These are phyloP conservation scores for Musa troglodytarum DNA, from an alignment of 176 grass and related monocot species.

Conservation along the genomic window DNA sequence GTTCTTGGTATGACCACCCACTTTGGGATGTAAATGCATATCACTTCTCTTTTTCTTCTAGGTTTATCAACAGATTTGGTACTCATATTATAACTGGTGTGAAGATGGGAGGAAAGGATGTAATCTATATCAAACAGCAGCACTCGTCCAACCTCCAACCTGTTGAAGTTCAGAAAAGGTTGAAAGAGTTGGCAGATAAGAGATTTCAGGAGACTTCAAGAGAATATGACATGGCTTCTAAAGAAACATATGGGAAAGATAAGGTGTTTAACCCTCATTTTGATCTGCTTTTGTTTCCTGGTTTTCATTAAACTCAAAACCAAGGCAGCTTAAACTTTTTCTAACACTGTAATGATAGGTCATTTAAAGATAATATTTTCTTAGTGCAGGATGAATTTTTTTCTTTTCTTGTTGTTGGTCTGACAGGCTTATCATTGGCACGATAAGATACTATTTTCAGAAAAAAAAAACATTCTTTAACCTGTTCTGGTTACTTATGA, in stretches of 20 bases:
- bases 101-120: conserved; percentile 97
- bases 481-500: too few relatives aligned
- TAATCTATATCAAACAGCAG: conserved; percentile 78
- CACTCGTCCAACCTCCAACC: conserved; percentile 73
- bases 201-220: conserved; percentile 51
- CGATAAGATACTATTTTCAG: too few relatives aligned
- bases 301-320: not conserved
- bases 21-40: conserved; percentile 1
- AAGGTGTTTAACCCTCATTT: conserved; percentile 45
- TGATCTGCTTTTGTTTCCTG: conserved; percentile 9
- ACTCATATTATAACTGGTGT: conserved; percentile 92
- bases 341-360: too few relatives aligned
- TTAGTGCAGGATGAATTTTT: not conserved
- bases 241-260: conserved; percentile 41
- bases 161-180: conserved; percentile 79
- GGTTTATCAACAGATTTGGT: conserved; percentile 89
- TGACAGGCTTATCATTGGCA: too few relatives aligned
- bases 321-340: not conserved
- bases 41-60: conserved; percentile 29
- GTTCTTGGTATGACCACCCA: not conserved
- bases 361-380: not conserved
- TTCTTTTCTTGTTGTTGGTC: too few relatives aligned
- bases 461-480: too few relatives aligned
- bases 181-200: conserved; percentile 74
- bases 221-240: conserved; percentile 48